phyloP scores from a whole-genome alignment of 164 flowering plant species.

The Macadamia integrifolia region DNA sequence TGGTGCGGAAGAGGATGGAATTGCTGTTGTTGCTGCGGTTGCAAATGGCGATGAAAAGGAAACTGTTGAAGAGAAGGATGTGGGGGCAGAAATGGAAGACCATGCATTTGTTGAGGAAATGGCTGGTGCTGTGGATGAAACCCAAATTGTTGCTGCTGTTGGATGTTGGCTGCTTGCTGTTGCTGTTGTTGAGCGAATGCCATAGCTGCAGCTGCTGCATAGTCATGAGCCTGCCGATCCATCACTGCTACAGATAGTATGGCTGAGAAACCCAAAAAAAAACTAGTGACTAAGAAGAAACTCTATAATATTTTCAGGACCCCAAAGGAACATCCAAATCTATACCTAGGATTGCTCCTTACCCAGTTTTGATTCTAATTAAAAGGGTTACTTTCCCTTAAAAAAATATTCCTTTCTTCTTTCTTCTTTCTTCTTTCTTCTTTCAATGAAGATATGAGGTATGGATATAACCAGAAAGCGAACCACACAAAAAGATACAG shows the following conservation, averaged over 20 bases:
- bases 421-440: too few species aligned
- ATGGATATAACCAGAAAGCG: too few species aligned
- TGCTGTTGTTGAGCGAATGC: conserved; percentile 79
- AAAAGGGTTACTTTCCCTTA: too few species aligned
- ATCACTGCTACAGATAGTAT: conserved; percentile 16
- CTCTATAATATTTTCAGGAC: background rate
- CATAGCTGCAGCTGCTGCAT: conserved; percentile 50
- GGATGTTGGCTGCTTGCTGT: conserved; percentile 44
- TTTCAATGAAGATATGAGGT: too few species aligned
- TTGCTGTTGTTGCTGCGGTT: conserved; percentile 45
- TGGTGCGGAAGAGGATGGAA: conserved; percentile 47
- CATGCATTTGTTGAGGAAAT: conserved; percentile 57
- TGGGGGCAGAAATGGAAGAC: conserved; percentile 58
- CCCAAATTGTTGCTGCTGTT: conserved; percentile 73
- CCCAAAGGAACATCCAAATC: background rate
- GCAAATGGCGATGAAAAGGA: conserved; percentile 64
- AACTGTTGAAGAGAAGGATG: conserved; percentile 76
- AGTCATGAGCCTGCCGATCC: conserved; percentile 72
- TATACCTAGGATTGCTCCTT: background rate
- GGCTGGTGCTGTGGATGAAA: conserved; percentile 78
- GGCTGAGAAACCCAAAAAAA: background rate
- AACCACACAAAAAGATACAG: too few species aligned
- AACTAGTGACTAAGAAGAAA: background rate
- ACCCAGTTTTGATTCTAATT: background rate
- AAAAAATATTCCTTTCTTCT: too few species aligned